Evolutionary conservation across 345 rosid genomes (phyloP), one percentile per base, ranked within the genome.

Genomic region (Citropsis articulata): DNA sequence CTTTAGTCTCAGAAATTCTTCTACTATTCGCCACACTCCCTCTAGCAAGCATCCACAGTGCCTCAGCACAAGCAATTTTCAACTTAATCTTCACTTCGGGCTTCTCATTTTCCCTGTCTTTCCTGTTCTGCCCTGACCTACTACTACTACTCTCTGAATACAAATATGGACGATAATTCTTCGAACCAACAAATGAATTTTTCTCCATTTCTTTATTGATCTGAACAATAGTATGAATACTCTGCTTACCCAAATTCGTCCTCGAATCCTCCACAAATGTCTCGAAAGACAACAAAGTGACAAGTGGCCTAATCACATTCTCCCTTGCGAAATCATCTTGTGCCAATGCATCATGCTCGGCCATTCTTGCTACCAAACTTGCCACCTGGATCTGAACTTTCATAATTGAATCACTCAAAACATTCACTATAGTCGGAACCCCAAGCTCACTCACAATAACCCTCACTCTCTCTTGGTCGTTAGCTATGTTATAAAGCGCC

Each of bases 1-100:
- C 99, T 83, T 93, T 95, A 0, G 99, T 95, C 82, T 95, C 99
- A 0, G 98, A 87, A 50, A 95, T 90, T 77, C 89, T 87, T 87
- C 82, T 85, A 82, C 98, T 89, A 75, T 95, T 95, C 1, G 84
- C 76, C 24, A 92, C 87, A 75, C 91, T 95, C 66, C 84, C 93
- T 69, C 84, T 88, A 4, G 98, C 93, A 56, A 95, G 91, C 97
- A 87, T 93, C 98, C 93, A 93, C 60, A 93, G 35, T 31, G 99
- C 99, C 85, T 87, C 86, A 0, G 94, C 91, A 24, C 95, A 87
- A 73, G 77, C 85, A 22, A 87, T 85, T 79, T 93, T 94, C 86
- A 95, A 82, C 87, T 81, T 80, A 45, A 69, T 84, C 83, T 88
- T 93, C 64, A 91, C 84, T 74, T 91, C 95, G 1, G 87, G 90